Evolutionary conservation across 106 monocot genomes (phyloP).

Genomic region (Allium sativum): DNA sequence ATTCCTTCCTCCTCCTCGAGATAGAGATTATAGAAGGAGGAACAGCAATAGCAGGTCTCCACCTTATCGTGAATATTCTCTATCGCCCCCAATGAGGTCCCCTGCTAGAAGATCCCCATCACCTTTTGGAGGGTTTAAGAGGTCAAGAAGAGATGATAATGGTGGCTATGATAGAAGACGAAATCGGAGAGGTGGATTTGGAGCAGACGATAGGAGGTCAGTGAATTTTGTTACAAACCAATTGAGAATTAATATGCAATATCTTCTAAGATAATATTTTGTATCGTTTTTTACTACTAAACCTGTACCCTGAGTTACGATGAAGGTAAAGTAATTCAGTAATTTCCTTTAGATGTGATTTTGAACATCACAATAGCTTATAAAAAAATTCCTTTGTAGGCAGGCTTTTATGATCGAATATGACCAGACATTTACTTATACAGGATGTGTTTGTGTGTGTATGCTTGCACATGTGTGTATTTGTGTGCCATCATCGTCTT

Average conservation of each 20-base stretch:
- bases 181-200: conserved; percentile 33
- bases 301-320: neutral
- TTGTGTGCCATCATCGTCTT: no score
- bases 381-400: neutral
- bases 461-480: no score
- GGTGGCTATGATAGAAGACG: conserved; percentile 61
- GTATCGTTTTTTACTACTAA: no score
- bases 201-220: conserved; percentile 10
- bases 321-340: neutral
- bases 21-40: conserved; percentile 49
- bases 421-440: no score
- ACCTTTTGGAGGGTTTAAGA: conserved; percentile 53
- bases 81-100: conserved; percentile 47
- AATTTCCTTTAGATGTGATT: neutral
- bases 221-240: neutral
- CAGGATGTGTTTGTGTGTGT: no score
- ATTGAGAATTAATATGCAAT: no score
- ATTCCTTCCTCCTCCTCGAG: conserved; percentile 11
- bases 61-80: conserved; percentile 53
- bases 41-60: conserved; percentile 62
- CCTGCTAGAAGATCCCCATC: conserved; percentile 3
- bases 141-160: conserved; percentile 77
- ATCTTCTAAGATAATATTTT: no score
- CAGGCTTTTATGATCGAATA: no score
- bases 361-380: neutral